Evolutionary conservation across 1,284 basidiomycete genomes (phyloP), one percentile per base, ranked within the genome.

Genomic region (Omphalotus olearius): DNA sequence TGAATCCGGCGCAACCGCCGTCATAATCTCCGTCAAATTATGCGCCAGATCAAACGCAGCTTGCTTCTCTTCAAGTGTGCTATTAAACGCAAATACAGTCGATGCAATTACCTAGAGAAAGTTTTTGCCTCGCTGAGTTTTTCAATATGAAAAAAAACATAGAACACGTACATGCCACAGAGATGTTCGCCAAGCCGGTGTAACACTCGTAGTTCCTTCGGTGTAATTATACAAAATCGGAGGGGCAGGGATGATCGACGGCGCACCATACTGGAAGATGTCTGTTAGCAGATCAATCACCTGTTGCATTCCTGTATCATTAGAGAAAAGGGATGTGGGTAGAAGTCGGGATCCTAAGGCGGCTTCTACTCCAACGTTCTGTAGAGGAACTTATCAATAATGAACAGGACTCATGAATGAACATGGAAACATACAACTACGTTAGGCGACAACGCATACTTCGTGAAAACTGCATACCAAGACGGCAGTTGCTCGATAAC

Each of bases 1-100:
- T 48, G 72, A 74, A 49, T 70, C 71, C 0, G 75, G 76, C 2
- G 78, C 72, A 41, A 80, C 66, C 41, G 65, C 68, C 33, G 75
- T 64, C 60, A 79, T 62, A 51, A 64, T 59, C 54, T 76, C 68
- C 5, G 71, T 66, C 6, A 70, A 62, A 30, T 62, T 60, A 45
- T 64, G 69, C 4, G 69, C 65, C 6, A 57, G 55, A n/a, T 60
- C 47, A 57, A 78, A 79, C 10, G 61, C 53, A 0, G 56, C 55
- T 37, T 59, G 51, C 41, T 73, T 71, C 36, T 76, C 69, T 16
- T 56, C 63, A 0, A 62, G 51, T 1, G 38, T 17, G 13, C 38
- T 25, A 25, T 43, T 7, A 9, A 33, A 33, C 30, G 3, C 30
- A 23, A 25, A 43, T 36, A 36, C 37, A 6, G 40, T 36, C 7